Evolutionary conservation across 495 filamentous ascomycete species (phyloP), one percentile per base, ranked within the genome.

Genomic region (Massariosphaeria phaeospora): DNA sequence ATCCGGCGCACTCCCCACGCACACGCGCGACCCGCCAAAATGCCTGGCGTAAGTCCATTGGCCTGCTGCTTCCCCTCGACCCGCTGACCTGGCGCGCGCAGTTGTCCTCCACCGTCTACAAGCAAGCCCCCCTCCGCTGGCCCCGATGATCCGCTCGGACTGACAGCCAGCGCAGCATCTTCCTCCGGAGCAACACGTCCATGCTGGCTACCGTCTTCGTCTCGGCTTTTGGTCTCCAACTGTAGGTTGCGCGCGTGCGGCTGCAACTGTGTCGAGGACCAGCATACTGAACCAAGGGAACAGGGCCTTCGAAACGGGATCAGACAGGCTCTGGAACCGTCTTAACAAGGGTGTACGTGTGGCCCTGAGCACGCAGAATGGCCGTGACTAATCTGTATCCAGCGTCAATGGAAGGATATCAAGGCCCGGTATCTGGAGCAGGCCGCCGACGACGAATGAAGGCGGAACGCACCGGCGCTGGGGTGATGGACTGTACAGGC

Each of bases 351-450:
- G 91, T 59, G 91, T 96, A 88, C 63, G 89, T 76, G 34, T 1
- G 7, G 3, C 13, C 1, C 8, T 12, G 15, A 29, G 24, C 21
- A 30, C 20, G 33, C 12, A 9, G 15, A 1, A 30, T 38, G 15
- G 13, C 26, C 36, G 49, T 45, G 61, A 74, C 76, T 64, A 78
- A 66, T 18, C 11, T 40, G 47, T 45, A 41, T 64, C 68, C 67
- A 97, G 88, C 89, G 93, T 62, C 94, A 97, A 91, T 99, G 94
- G 94, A 97, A 97, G 79, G 93, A 97, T 71, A 96, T 99, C 75
- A 89, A 93, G 70, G 72, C 81, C 68, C 83, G 79, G 67, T 99
- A 96, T 70, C 71, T 90, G 61, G 69, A 84, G 66, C 76, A 79
- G 63, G 65, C 64, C 9, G 76, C 76, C 55, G 84, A 89, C 61